Percentiles rank a stretch among this genome's conserved stretches.
Conservation (phyloP, 352 stramenopile genomes). For the Stephanocyclus meneghinianus region DNA sequence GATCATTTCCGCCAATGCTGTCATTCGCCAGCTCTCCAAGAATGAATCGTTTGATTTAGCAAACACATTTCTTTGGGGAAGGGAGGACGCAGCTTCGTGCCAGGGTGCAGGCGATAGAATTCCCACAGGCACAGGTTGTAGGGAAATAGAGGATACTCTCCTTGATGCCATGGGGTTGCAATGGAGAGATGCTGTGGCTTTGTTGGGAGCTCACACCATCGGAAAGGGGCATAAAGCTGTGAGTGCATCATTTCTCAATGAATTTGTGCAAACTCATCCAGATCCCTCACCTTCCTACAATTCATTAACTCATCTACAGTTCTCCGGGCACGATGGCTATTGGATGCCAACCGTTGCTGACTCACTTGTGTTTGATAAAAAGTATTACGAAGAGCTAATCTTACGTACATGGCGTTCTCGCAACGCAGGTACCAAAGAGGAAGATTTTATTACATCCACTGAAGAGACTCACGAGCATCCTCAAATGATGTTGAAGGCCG, state of each 20-base stretch:
- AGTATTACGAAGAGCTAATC: constrained; percentile 48
- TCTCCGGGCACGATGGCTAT: constrained; percentile 46
- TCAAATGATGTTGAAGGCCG: constrained; percentile 24
- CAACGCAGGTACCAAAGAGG: constrained; percentile 9
- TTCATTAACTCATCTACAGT: constrained; percentile 10
- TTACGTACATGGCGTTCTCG: constrained; percentile 12
- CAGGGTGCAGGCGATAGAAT: constrained; percentile 24
- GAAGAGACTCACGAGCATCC: neutral
- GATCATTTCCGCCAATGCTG: constrained; percentile 35
- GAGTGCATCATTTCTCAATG: constrained; percentile 5
- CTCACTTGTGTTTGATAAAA: constrained; percentile 42
- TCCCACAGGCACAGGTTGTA: constrained; percentile 31
- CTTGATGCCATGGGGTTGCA: constrained; percentile 50
- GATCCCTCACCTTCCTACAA: neutral
- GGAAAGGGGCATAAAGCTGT: constrained; percentile 32
- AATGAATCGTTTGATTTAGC: constrained; percentile 31
- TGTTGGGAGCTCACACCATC: constrained; percentile 55
- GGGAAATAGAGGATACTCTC: constrained; percentile 48
- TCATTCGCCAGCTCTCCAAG: constrained; percentile 32
- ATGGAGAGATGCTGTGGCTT: constrained; percentile 55
- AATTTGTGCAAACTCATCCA: neutral
- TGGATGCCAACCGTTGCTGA: constrained; percentile 12
- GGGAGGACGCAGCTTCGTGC: constrained; percentile 35
- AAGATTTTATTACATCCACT: constrained; percentile 17
- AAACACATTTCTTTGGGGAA: constrained; percentile 51